phyloP scores from a whole-genome alignment of 345 rosid genomes.

The Turnera subulata region DNA sequence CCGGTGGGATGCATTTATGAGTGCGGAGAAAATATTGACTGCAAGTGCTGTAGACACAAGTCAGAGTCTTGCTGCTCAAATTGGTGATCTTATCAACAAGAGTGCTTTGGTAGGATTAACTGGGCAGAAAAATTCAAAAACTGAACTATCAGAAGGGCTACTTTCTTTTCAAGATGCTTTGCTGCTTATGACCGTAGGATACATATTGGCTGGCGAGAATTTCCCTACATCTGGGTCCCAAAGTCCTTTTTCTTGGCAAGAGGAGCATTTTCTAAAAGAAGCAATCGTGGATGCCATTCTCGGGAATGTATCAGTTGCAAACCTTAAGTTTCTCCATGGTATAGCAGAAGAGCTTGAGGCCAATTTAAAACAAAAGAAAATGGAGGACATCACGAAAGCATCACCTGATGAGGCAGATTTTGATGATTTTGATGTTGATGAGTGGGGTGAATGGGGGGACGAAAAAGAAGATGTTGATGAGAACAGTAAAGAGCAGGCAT shows the following conservation, averaged over 20 bases:
- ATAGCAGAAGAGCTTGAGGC: constrained; percentile 68
- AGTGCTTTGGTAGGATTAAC: constrained; percentile 49
- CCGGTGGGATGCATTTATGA: constrained; percentile 81
- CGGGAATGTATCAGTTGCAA: constrained; percentile 63
- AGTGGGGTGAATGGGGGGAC: constrained; percentile 98
- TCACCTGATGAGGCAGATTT: constrained; percentile 43
- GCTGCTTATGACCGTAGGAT: constrained; percentile 70
- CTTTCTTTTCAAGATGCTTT: constrained; percentile 71
- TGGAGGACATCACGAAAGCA: constrained; percentile 40
- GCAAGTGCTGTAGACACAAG: constrained; percentile 89
- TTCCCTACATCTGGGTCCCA: constrained; percentile 89
- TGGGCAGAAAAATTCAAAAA: constrained; percentile 38
- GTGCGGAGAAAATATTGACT: constrained; percentile 83
- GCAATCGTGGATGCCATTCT: constrained; percentile 72
- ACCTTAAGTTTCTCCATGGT: constrained; percentile 70
- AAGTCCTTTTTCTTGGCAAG: constrained; percentile 98
- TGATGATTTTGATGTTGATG: constrained; percentile 93
- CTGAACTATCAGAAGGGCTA: constrained; percentile 41
- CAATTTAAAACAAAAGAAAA: constrained; percentile 38
- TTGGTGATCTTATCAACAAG: constrained; percentile 77
- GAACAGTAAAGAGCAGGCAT: constrained; percentile 45
- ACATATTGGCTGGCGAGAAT: constrained; percentile 89
- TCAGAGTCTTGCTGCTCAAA: constrained; percentile 91
- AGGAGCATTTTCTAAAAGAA: constrained; percentile 88
- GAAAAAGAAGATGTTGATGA: constrained; percentile 41